Evolutionary conservation across 148 eudicot species (phyloP).

Genomic region (Persicaria maculosa): DNA sequence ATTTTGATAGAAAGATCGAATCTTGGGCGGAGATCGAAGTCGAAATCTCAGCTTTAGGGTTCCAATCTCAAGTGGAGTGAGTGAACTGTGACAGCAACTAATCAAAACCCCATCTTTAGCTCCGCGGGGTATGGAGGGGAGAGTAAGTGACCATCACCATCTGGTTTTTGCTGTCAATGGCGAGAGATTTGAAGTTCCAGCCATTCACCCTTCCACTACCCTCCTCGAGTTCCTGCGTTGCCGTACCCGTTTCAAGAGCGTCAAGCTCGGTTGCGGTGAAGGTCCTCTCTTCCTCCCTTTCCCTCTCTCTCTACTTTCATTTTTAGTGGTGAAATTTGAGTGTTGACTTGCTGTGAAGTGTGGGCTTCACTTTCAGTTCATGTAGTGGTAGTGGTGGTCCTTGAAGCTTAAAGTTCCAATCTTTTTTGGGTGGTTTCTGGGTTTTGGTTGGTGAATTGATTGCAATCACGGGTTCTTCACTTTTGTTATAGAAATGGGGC

Average conservation of each 20-base stretch:
- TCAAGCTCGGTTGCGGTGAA: slow-evolving; percentile 57
- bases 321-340: neutral
- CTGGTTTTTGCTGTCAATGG: slow-evolving; percentile 46
- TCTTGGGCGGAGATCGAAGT: neutral
- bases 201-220: slow-evolving; percentile 63
- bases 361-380: neutral
- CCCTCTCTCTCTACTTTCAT: neutral
- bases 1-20: neutral
- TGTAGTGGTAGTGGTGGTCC: neutral
- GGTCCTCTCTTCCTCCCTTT: slow-evolving; percentile 17
- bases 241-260: slow-evolving; percentile 64
- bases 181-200: slow-evolving; percentile 52
- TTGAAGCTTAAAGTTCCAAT: neutral
- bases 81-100: neutral
- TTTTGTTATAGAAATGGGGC: neutral
- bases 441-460: neutral
- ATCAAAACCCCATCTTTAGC: neutral
- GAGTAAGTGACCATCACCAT: slow-evolving; percentile 12
- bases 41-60: neutral
- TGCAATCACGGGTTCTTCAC: slow-evolving; percentile 6
- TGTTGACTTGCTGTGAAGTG: neutral
- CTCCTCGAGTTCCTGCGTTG: slow-evolving; percentile 68
- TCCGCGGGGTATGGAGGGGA: slow-evolving; percentile 11
- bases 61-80: neutral
- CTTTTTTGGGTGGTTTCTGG: neutral